Conservation (phyloP, 148 eudicot genomes). For the Agrostemma githago region DNA sequence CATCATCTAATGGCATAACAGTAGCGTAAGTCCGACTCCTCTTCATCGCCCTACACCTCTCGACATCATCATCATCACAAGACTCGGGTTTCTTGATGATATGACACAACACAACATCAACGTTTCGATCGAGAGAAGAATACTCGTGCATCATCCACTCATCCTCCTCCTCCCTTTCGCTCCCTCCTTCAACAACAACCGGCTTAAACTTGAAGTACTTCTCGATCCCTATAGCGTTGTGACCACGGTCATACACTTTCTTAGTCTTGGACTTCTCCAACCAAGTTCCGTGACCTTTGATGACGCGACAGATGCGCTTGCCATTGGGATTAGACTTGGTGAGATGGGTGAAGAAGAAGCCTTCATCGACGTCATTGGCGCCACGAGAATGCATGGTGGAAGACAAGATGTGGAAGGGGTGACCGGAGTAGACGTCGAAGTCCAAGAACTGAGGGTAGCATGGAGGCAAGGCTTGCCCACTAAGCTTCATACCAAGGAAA, state of each 20-base stretch:
- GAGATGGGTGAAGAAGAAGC: not conserved
- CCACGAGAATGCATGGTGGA: not conserved
- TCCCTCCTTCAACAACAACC: no score
- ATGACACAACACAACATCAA: not conserved
- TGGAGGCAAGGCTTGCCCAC: not conserved
- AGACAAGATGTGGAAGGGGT: not conserved
- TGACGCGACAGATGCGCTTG: not conserved
- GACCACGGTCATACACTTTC: not conserved
- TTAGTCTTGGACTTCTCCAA: not conserved
- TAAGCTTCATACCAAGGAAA: not conserved
- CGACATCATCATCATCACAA: not conserved
- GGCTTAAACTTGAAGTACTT: conserved; percentile 5
- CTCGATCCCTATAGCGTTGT: not conserved
- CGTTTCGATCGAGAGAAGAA: not conserved
- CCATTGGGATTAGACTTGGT: not conserved
- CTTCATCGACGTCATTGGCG: not conserved
- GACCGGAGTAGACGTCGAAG: not conserved
- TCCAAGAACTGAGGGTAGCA: not conserved
- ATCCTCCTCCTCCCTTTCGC: not conserved
- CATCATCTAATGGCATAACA: no score
- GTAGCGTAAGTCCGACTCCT: not conserved
- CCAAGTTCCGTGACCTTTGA: not conserved
- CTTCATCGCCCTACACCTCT: not conserved
- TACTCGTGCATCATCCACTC: conserved; percentile 8
- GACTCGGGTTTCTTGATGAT: not conserved